A percentile compares a stretch with the other conserved stretches of the same genome.
Conservation (phyloP, 2,329 filamentous ascomycete species). For the Fusarium lateritium region DNA sequence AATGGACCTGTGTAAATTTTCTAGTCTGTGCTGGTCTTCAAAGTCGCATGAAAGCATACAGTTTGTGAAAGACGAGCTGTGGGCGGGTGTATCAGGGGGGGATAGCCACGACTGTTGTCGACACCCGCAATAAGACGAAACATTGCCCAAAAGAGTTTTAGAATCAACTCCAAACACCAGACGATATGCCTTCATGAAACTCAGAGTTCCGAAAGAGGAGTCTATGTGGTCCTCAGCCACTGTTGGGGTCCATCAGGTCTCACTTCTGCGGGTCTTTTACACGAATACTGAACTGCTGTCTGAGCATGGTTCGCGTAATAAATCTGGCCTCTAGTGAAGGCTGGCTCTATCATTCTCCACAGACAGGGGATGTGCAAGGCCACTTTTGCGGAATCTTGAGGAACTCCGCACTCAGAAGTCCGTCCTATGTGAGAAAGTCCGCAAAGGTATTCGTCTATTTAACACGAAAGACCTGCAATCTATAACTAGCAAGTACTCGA, state of each 20-base stretch:
- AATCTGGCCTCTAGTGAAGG: too few relatives aligned
- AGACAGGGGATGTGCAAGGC: too few relatives aligned
- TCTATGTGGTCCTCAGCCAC: slow-evolving; percentile 14
- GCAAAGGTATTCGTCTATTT: too few relatives aligned
- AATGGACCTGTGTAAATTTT: neutral
- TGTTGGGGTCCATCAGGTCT: slow-evolving; percentile 8
- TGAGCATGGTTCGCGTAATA: neutral
- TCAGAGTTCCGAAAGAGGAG: neutral
- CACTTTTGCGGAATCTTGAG: too few relatives aligned
- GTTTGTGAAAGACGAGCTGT: neutral
- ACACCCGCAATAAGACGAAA: neutral
- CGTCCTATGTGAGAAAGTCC: too few relatives aligned
- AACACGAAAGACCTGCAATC: too few relatives aligned
- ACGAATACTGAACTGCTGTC: neutral
- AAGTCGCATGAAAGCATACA: neutral
- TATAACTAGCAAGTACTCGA: too few relatives aligned
- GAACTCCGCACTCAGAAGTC: too few relatives aligned
- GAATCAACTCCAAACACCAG: neutral
- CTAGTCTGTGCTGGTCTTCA: neutral
- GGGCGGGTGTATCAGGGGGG: neutral
- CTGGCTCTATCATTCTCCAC: too few relatives aligned
- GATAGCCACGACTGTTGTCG: neutral
- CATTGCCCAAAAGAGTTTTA: neutral
- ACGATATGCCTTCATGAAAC: neutral
- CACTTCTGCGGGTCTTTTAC: neutral